Evolutionary conservation across 768 basidiomycete genomes (phyloP).

Genomic region (Lentinula detonsa): DNA sequence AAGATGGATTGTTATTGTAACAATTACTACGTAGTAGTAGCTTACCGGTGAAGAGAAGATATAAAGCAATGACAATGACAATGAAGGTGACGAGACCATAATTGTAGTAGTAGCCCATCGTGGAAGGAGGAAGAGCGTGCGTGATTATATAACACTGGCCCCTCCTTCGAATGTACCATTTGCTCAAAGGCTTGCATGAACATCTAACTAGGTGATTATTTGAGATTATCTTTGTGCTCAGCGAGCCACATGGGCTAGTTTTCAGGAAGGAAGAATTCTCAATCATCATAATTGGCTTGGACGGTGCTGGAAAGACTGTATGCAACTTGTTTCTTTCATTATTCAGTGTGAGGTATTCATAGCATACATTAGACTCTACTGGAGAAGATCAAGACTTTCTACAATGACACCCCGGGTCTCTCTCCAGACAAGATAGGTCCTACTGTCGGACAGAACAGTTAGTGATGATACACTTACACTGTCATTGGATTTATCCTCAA

Average conservation of each 20-base stretch:
- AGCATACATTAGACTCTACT: conserved; percentile 60
- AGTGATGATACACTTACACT: background rate
- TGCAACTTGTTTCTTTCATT: conserved; percentile 11
- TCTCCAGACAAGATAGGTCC: conserved; percentile 91
- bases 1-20: background rate
- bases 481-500: background rate
- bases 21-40: background rate
- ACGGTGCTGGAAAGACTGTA: conserved; percentile 90
- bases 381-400: conserved; percentile 91
- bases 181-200: conserved; percentile 88
- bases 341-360: background rate
- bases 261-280: conserved; percentile 84
- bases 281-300: conserved; percentile 90
- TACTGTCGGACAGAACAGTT: conserved; percentile 97
- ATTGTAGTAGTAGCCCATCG: conserved; percentile 58
- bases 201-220: conserved; percentile 69
- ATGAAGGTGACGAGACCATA: conserved; percentile 68
- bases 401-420: conserved; percentile 83
- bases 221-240: background rate
- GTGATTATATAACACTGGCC: background rate
- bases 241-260: background rate
- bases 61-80: conserved; percentile 64
- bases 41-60: conserved; percentile 86
- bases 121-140: conserved; percentile 11
- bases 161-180: conserved; percentile 71